Percentiles rank a stretch among this genome's conserved stretches.
These are phyloP conservation scores for Sclerotinia sclerotiorum DNA, from an alignment of 2,329 filamentous ascomycete genomes.

Conservation along the genomic window DNA sequence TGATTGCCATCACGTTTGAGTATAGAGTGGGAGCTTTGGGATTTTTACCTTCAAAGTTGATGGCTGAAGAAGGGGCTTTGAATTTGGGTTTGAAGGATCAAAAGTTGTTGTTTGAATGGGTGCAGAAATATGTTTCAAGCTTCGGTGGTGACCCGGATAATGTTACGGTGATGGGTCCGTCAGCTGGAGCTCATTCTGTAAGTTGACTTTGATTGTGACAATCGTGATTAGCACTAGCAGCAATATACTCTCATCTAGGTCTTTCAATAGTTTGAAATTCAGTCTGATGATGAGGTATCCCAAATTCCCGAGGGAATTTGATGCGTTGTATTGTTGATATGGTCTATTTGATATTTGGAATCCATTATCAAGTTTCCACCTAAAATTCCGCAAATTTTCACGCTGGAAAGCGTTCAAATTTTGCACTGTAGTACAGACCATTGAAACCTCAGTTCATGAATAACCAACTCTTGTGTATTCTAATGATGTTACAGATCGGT, in stretches of 20 bases:
- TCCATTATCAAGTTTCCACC: not conserved
- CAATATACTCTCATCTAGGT: not conserved
- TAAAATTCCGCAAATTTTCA: not conserved
- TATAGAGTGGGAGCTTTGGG: constrained; percentile 67
- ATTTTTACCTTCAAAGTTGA: constrained; percentile 61
- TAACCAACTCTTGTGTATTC: not conserved
- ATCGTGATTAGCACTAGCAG: not conserved
- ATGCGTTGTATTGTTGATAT: too few species aligned
- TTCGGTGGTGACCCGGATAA: constrained; percentile 61
- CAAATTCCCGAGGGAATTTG: too few species aligned
- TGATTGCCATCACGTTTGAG: constrained; percentile 61
- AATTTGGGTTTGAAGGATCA: constrained; percentile 68
- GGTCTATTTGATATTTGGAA: not conserved
- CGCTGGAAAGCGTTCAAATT: not conserved
- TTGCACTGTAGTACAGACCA: not conserved
- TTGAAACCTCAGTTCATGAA: not conserved
- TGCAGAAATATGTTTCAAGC: constrained; percentile 55
- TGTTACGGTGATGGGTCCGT: constrained; percentile 61
- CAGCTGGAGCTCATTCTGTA: constrained; percentile 63
- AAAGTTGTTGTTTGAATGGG: constrained; percentile 58
- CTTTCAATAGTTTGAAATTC: not conserved
- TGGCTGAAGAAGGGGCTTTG: constrained; percentile 54
- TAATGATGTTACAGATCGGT: constrained; percentile 51
- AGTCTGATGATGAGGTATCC: not conserved
- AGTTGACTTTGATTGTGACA: constrained; percentile 28